Percentiles rank a stretch among this genome's conserved stretches.
These are phyloP conservation scores for Rhodosporidiobolus sp. DNA, from an alignment of 768 basidiomycete species.

Conservation along the genomic window DNA sequence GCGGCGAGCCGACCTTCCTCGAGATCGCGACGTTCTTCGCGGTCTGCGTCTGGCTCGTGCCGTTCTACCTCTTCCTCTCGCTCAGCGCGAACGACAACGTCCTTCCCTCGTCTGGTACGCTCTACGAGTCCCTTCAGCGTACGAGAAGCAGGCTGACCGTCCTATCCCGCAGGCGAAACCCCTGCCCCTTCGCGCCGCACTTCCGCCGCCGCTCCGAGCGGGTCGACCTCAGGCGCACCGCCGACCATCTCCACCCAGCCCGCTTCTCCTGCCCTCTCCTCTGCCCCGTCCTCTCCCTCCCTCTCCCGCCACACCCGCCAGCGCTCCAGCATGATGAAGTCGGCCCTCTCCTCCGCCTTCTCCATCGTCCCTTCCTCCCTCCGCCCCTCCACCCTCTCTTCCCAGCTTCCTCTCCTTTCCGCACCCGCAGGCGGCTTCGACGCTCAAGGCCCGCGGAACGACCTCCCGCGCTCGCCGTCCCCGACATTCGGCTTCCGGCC, in stretches of 20 bases:
- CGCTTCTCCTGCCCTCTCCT: neutral
- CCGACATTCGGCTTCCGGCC: constrained; percentile 5
- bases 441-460: neutral
- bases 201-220: constrained; percentile 4
- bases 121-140: too few relatives aligned
- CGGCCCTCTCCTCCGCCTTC: constrained; percentile 34
- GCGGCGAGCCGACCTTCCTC: constrained; percentile 46
- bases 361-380: constrained; percentile 24
- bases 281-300: constrained; percentile 11
- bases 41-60: constrained; percentile 57
- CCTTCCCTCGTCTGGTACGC: constrained; percentile 57
- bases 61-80: constrained; percentile 89
- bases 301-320: constrained; percentile 26
- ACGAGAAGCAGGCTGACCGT: neutral
- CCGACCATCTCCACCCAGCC: neutral
- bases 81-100: constrained; percentile 96
- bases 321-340: constrained; percentile 29
- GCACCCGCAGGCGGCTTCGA: neutral
- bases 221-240: neutral
- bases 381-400: constrained; percentile 9
- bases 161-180: constrained; percentile 9
- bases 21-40: constrained; percentile 57
- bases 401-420: neutral
- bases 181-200: neutral
- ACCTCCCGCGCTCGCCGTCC: constrained; percentile 7